Evolutionary conservation across 1,284 basidiomycete genomes (phyloP).

Genomic region (Thecaphora frezii): DNA sequence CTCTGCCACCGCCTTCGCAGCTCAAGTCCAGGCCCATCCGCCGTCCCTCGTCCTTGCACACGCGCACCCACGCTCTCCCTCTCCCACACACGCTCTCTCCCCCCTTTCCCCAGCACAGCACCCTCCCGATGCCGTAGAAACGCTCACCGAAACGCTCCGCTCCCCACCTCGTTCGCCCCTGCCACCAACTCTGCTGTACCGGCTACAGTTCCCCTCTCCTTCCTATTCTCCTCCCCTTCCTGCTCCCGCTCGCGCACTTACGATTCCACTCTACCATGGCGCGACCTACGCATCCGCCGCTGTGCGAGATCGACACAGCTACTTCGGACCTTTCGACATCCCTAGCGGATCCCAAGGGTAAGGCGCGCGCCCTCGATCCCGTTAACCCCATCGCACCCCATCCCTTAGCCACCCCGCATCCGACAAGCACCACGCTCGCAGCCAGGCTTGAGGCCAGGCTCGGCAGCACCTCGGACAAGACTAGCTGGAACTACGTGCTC

Average conservation of each 20-base stretch:
- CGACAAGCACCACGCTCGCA: background rate
- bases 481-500: constrained; percentile 72
- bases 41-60: too few relatives aligned
- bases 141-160: too few relatives aligned
- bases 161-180: too few relatives aligned
- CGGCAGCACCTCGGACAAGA: constrained; percentile 62
- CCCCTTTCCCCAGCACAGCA: too few relatives aligned
- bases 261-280: background rate
- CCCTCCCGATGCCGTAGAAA: too few relatives aligned
- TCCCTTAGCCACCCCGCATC: background rate
- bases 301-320: constrained; percentile 36
- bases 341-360: constrained; percentile 17
- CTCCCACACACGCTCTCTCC: too few relatives aligned
- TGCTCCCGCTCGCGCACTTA: background rate
- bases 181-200: too few relatives aligned
- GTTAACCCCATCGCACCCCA: constrained; percentile 9
- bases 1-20: too few relatives aligned
- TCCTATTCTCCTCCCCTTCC: too few relatives aligned
- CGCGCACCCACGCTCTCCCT: too few relatives aligned
- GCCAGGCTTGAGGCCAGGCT: constrained; percentile 9
- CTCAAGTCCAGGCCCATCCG: too few relatives aligned
- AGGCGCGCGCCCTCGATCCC: constrained; percentile 3
- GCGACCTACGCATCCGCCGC: constrained; percentile 17
- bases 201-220: too few relatives aligned
- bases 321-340: constrained; percentile 20